These are phyloP conservation scores for Wickerhamiella qilinensis DNA, from an alignment of 805 yeast genomes.

Conservation along the genomic window DNA sequence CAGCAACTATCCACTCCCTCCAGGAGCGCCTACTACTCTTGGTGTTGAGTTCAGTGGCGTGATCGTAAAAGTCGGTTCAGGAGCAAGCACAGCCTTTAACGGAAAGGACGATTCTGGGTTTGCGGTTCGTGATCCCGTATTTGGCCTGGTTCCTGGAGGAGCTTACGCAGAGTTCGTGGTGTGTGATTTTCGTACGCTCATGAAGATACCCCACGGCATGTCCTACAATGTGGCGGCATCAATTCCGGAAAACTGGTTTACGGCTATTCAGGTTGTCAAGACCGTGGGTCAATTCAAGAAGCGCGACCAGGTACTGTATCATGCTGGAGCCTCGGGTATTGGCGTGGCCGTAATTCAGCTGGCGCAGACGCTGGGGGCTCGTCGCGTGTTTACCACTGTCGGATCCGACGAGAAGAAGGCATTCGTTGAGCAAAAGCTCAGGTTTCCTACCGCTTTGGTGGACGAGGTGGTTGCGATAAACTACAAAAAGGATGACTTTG, in stretches of 20 bases:
- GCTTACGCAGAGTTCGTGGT: constrained; percentile 24
- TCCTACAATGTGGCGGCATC: constrained; percentile 19
- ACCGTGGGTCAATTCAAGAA: constrained; percentile 17
- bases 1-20: constrained; percentile 20
- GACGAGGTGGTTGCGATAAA: constrained; percentile 18
- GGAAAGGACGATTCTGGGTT: constrained; percentile 8
- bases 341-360: constrained; percentile 25
- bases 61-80: constrained; percentile 10
- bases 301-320: constrained; percentile 20
- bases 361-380: constrained; percentile 23
- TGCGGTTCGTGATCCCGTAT: constrained; percentile 22
- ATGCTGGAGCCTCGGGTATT: constrained; percentile 22
- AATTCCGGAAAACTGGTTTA: constrained; percentile 24
- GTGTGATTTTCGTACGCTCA: constrained; percentile 15
- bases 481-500: constrained; percentile 15
- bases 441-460: constrained; percentile 11
- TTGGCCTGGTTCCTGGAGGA: constrained; percentile 24
- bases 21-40: constrained; percentile 17
- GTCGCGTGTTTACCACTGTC: constrained; percentile 22
- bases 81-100: constrained; percentile 2
- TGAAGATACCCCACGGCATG: constrained; percentile 15
- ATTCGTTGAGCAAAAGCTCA: constrained; percentile 11
- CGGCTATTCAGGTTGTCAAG: constrained; percentile 22
- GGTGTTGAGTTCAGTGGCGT: constrained; percentile 26
- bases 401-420: constrained; percentile 17